Evolutionary conservation across 1,284 basidiomycete species (phyloP), one percentile per base, ranked within the genome.

Genomic region (Meripilus lineatus): DNA sequence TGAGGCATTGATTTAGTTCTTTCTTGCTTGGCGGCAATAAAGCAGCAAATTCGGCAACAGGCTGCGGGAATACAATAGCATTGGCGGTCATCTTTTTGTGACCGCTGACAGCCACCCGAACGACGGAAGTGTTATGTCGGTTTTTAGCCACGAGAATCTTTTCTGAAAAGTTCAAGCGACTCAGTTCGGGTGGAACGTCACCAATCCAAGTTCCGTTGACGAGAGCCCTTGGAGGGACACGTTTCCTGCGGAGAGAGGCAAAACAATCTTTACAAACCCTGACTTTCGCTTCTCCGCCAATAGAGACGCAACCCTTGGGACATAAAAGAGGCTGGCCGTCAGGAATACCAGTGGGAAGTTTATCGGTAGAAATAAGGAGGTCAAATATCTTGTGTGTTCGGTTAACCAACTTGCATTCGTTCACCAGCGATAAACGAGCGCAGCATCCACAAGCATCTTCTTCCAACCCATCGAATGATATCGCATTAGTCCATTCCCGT

Each of bases 61-160:
- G 43, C 26, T 44, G 43, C 7, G 35, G 2, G 20, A 22, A 44
- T 2, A 44, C 25, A 2, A 44, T 38, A 4, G 36, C 43, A 21
- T 44, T 44, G n/a, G n/a, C n/a, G n/a, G n/a, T 2, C 25, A 11
- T 2, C 24, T 24, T 38, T 32, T 20, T 21, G 8, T 14, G 25
- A 35, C 18, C 43, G 25, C 24, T n/a, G n/a, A 22, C 38, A 5
- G 11, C 54, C 1, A 64, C 28, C 40, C 54, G 54, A 1, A 57
- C 43, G 18, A 60, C 44, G 43, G 48, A 58, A 20, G 38, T 50
- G 23, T 57, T 58, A 3, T 55, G 46, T 1, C 52, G 44, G 38
- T 51, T 57, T 13, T 33, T 33, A 4, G 57, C 53, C 25, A 61
- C 57, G 48, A 62, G 54, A 11, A 56, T 23, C 45, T 62, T 56